A percentile compares a stretch with the other conserved stretches of the same genome.
phyloP scores from a whole-genome alignment of 2,329 filamentous ascomycete species.

The Epichloe uncinata region DNA sequence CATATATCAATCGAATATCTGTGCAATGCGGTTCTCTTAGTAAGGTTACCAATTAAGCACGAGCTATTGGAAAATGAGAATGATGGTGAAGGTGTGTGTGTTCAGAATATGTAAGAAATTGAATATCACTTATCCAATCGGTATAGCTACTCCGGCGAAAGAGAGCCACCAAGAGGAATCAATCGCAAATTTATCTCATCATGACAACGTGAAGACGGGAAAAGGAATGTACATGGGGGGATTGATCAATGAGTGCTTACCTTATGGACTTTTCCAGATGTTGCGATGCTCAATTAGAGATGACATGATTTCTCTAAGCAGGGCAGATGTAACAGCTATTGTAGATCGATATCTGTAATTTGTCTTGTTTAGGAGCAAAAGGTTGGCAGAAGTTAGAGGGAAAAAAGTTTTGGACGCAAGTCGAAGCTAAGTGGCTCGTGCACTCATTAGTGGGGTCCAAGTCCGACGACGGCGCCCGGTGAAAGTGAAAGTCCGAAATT shows the following conservation, averaged over 20 bases:
- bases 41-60: neutral
- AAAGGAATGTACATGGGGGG: slow-evolving; percentile 2
- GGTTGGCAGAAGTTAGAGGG: accelerated
- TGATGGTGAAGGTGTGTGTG: slow-evolving; percentile 10
- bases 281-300: neutral
- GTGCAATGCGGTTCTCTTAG: too few species aligned
- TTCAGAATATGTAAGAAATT: slow-evolving; percentile 99
- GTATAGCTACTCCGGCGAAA: slow-evolving; percentile 80
- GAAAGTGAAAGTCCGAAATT: slow-evolving; percentile 18
- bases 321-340: too few species aligned
- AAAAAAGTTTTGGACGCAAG: neutral
- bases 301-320: neutral
- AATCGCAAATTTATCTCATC: slow-evolving; percentile 99
- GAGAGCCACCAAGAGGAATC: slow-evolving; percentile 73
- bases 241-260: neutral
- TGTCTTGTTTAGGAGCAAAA: neutral
- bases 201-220: slow-evolving; percentile 26
- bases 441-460: neutral
- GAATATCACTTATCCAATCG: slow-evolving; percentile 70
- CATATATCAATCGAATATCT: too few species aligned
- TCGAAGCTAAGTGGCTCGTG: neutral
- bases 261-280: neutral
- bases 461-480: slow-evolving; percentile 9
- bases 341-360: too few species aligned
- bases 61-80: too few species aligned